Percentiles rank a stretch among this genome's conserved stretches.
Conservation (phyloP, 495 filamentous ascomycete species). For the Wilcoxina mikolae region DNA sequence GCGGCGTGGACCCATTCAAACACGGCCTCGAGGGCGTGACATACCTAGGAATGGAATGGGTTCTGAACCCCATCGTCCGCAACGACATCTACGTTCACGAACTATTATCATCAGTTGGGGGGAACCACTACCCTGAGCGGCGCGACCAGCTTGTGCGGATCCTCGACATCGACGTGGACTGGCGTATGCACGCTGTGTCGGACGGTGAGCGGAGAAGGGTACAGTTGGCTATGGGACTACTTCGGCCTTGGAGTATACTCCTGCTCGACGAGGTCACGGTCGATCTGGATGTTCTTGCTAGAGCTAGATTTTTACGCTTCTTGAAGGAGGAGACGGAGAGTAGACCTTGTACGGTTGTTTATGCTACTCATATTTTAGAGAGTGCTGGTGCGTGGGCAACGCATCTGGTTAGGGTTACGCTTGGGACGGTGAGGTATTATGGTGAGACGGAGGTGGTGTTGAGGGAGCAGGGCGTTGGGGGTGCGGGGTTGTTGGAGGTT, state of each 20-base stretch:
- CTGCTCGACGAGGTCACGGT: constrained; percentile 96
- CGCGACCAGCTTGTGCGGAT: constrained; percentile 75
- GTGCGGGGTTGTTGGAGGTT: constrained; percentile 42
- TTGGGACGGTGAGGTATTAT: constrained; percentile 73
- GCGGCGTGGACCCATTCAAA: constrained; percentile 79
- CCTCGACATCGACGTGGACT: constrained; percentile 77
- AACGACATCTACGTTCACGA: constrained; percentile 85
- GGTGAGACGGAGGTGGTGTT: constrained; percentile 55
- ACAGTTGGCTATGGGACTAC: constrained; percentile 87
- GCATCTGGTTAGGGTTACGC: constrained; percentile 85
- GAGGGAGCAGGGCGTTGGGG: constrained; percentile 49
- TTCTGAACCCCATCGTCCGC: constrained; percentile 90
- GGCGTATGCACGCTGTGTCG: constrained; percentile 88
- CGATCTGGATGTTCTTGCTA: constrained; percentile 73
- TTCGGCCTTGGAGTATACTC: constrained; percentile 83
- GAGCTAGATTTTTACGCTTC: constrained; percentile 74
- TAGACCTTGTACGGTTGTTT: constrained; percentile 78
- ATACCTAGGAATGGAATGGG: constrained; percentile 90
- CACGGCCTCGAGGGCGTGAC: constrained; percentile 79
- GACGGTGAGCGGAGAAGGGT: constrained; percentile 86
- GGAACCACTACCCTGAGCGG: constrained; percentile 61
- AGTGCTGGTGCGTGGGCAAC: constrained; percentile 86
- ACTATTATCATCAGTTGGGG: constrained; percentile 71
- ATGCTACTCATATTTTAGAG: constrained; percentile 94
- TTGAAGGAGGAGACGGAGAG: constrained; percentile 72